Base-by-base conservation (phyloP, 1,284 basidiomycete genomes). In the Ustilago lituana region DNA sequence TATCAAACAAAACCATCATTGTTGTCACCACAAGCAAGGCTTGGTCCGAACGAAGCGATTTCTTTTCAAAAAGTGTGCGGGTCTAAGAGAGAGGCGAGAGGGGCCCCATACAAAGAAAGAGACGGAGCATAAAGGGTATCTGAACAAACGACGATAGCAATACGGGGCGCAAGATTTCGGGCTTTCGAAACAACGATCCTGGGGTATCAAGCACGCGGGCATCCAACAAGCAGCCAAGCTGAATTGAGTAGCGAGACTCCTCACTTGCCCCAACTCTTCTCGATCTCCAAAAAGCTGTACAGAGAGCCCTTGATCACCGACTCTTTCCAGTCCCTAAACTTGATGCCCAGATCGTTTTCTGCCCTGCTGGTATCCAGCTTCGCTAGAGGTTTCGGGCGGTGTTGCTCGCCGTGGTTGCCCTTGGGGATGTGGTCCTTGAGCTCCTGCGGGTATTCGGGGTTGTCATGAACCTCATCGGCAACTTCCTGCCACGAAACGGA, bases 291-390 rank as follows among this genome's bases (percentile, higher is more conserved):
- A 23, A 71, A 66, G 54, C 58, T 61, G n/a, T 61, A 58, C 12
- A 71, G 31, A 26, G 57, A 66, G 11, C 67, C 67, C 26, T 71
- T 59, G 62, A 71, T 71, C 27, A 62, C 58, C 14, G 46, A 51
- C 12, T 71, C 56, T 29, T 71, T 66, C 67, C 67, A 71, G 17
- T 71, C 62, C 23, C 29, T 39, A 43, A 71, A 71, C 17, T 46
- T n/a, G 53, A 70, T 70, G 10, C 67, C 67, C 10, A 70, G 38
- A 19, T 60, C 52, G 5, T 52, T 29, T 33, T 54, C 32, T 3
- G 62, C 67, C 15, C 38, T 41, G 43, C 33, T 62, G 1, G 62
- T 64, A n/a, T 71, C 68, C 17, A 66, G 19, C 14, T 33, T 59
- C 1, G 62, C 58, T n/a, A 71, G 39, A 3, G 62, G 22, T 14